Evolutionary conservation across 495 filamentous ascomycete genomes (phyloP).

Genomic region (Penicillium ochrochloron): DNA sequence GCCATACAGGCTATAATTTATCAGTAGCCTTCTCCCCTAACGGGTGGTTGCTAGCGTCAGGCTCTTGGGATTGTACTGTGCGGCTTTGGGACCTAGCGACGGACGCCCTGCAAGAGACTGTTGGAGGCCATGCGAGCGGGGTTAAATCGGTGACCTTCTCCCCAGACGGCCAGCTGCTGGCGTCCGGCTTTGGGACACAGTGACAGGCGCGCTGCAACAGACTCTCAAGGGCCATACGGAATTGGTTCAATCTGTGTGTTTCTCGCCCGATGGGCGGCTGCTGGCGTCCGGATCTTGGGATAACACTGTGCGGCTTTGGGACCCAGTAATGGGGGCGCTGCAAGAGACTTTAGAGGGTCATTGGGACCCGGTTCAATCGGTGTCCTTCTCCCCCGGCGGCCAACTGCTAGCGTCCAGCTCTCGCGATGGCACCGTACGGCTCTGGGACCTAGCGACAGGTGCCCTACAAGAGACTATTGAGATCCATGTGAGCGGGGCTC

Average conservation of each 20-base stretch:
- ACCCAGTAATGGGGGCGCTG: neutral
- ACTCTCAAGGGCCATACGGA: conserved; percentile 30
- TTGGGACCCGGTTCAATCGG: too few relatives aligned
- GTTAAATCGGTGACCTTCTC: conserved; percentile 34
- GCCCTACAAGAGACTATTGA: too few relatives aligned
- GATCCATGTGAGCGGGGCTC: too few relatives aligned
- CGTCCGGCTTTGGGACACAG: conserved; percentile 27
- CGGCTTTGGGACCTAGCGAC: too few relatives aligned
- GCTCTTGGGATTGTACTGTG: too few relatives aligned
- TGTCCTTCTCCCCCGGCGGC: too few relatives aligned
- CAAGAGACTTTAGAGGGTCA: neutral
- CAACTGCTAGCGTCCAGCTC: too few relatives aligned
- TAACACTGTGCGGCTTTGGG: neutral
- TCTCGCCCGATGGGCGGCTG: conserved; percentile 33
- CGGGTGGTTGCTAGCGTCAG: too few relatives aligned
- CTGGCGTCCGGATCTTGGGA: conserved; percentile 26
- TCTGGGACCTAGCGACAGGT: too few relatives aligned
- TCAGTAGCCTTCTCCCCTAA: too few relatives aligned
- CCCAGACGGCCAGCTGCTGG: conserved; percentile 26
- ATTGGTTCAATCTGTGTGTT: conserved; percentile 23
- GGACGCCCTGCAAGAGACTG: neutral
- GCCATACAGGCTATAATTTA: too few relatives aligned
- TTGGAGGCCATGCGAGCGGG: conserved; percentile 27
- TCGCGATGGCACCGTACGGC: too few relatives aligned
- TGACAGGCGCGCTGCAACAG: conserved; percentile 16